Percentiles rank a stretch among this genome's conserved stretches.
phyloP scores from a whole-genome alignment of 2,329 filamentous ascomycete genomes.

The Epichloe scottii region DNA sequence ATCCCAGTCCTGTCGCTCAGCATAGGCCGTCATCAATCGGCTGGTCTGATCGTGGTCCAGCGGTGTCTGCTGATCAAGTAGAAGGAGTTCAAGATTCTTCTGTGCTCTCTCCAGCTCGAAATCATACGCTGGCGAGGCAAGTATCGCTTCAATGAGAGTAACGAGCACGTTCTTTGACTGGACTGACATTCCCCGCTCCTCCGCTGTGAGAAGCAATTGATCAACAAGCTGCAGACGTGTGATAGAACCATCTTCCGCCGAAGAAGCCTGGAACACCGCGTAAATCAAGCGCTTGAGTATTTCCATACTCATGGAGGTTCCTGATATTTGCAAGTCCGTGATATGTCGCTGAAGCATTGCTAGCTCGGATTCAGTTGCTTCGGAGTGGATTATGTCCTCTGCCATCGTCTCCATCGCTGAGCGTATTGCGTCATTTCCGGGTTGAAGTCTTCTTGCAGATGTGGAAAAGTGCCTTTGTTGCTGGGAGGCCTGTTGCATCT shows the following conservation, averaged over 20 bases:
- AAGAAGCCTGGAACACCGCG: constrained; percentile 21
- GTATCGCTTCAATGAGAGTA: constrained; percentile 29
- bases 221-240: constrained; percentile 27
- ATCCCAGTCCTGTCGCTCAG: constrained; percentile 35
- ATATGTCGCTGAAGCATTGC: constrained; percentile 17
- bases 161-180: constrained; percentile 36
- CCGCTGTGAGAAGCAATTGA: constrained; percentile 30
- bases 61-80: constrained; percentile 24
- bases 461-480: constrained; percentile 24
- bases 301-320: constrained; percentile 21
- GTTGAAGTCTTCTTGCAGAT: constrained; percentile 13
- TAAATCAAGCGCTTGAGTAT: constrained; percentile 26
- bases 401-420: background rate
- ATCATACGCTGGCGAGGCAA: constrained; percentile 19
- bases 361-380: constrained; percentile 7
- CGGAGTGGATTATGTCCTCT: background rate
- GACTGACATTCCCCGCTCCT: constrained; percentile 31
- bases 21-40: constrained; percentile 33
- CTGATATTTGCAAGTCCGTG: constrained; percentile 26
- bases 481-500: constrained; percentile 20
- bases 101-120: constrained; percentile 26
- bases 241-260: constrained; percentile 11
- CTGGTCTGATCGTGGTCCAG: constrained; percentile 28
- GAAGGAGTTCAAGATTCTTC: constrained; percentile 31
- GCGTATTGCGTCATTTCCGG: background rate